Conservation (phyloP, 75 land plant genomes). For the Picea glauca region DNA sequence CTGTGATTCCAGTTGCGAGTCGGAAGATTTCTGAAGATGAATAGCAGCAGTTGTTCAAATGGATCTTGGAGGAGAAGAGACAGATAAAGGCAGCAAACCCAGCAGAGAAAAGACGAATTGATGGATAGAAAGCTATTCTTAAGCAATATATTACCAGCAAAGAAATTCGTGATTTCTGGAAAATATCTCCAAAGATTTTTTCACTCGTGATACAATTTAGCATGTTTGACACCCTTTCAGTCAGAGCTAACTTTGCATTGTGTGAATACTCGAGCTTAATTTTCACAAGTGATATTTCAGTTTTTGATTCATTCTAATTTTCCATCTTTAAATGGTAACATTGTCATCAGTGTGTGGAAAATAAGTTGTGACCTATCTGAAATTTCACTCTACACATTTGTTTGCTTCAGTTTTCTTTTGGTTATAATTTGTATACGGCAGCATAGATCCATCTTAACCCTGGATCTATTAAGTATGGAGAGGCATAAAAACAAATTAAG, state of each 20-base stretch:
- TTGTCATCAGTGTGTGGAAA: no score
- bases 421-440: no score
- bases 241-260: neutral
- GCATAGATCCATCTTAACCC: no score
- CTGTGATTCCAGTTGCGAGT: no score
- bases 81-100: neutral
- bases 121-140: neutral
- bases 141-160: neutral
- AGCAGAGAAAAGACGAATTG: neutral
- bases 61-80: neutral
- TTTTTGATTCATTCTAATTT: neutral
- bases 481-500: no score
- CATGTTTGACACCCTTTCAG: neutral
- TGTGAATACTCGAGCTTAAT: neutral
- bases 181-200: neutral
- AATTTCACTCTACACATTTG: no score
- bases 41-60: no score
- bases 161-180: slow-evolving; percentile 2
- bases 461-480: no score
- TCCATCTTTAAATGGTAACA: neutral
- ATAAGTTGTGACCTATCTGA: no score
- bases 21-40: no score
- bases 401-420: no score
- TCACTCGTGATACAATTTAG: neutral
- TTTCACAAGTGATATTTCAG: neutral